Percentiles rank a stretch among this genome's conserved stretches.
These are phyloP conservation scores for Millerozyma miso DNA, from an alignment of 805 yeast genomes.

Conservation along the genomic window DNA sequence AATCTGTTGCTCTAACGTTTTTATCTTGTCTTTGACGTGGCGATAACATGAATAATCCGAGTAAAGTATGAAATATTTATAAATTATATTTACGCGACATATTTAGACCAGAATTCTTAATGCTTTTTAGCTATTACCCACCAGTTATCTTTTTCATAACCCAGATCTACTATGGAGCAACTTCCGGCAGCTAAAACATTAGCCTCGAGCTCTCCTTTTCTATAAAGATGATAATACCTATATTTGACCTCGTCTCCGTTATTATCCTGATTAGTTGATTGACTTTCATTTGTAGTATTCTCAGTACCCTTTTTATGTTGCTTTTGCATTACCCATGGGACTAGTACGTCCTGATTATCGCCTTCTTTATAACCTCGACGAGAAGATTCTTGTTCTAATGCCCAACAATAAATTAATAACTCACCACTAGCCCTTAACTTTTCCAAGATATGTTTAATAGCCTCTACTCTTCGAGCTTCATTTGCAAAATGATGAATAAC, in stretches of 20 bases:
- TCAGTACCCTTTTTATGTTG: conserved; percentile 16
- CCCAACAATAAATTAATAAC: conserved; percentile 92
- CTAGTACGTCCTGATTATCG: conserved; percentile 88
- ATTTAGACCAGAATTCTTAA: neutral
- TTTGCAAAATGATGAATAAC: conserved; percentile 96
- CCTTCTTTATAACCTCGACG: conserved; percentile 90
- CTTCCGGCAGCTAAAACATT: conserved; percentile 75
- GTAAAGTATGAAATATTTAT: too few relatives aligned
- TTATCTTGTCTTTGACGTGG: conserved; percentile 37
- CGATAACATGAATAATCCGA: conserved; percentile 22
- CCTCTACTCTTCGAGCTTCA: conserved; percentile 68
- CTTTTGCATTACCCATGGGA: conserved; percentile 86
- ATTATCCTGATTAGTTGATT: conserved; percentile 4
- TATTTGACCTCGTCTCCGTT: conserved; percentile 50
- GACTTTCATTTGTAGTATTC: neutral
- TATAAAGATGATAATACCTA: conserved; percentile 86
- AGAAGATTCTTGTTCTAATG: conserved; percentile 83
- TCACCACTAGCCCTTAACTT: conserved; percentile 58
- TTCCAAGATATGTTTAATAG: conserved; percentile 64
- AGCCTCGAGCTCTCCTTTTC: conserved; percentile 73
- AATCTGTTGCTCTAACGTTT: conserved; percentile 55
- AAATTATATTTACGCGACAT: conserved; percentile 1
- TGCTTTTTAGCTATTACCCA: conserved; percentile 45
- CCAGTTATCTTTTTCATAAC: conserved; percentile 96
- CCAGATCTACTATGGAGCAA: conserved; percentile 52